phyloP scores from a whole-genome alignment of 345 rosid species.

The Populus davidiana region DNA sequence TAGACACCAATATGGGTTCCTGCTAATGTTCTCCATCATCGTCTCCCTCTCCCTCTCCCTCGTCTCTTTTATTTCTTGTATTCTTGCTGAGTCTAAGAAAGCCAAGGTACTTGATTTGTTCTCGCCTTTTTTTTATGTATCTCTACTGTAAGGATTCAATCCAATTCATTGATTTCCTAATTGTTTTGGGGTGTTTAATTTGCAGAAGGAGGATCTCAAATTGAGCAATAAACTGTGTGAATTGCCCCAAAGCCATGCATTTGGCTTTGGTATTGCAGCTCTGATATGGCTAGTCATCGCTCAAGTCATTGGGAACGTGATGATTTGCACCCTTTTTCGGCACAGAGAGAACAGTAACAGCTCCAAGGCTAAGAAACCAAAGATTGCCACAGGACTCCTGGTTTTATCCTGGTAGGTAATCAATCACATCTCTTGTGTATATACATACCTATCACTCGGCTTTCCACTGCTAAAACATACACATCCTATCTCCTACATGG shows the following conservation, averaged over 20 bases:
- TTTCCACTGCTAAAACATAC: background rate
- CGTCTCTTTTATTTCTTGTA: slow-evolving; percentile 48
- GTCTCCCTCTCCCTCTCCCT: slow-evolving; percentile 52
- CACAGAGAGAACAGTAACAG: slow-evolving; percentile 19
- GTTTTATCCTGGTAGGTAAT: slow-evolving; percentile 59
- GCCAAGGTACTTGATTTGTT: slow-evolving; percentile 41
- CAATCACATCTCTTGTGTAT: background rate
- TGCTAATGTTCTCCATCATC: slow-evolving; percentile 15
- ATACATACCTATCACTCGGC: background rate
- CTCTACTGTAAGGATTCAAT: background rate
- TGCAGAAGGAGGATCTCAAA: slow-evolving; percentile 56
- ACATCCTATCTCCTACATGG: background rate
- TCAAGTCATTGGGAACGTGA: slow-evolving; percentile 50
- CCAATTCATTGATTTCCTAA: no score
- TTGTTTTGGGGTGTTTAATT: background rate
- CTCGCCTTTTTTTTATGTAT: background rate
- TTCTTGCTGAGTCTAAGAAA: slow-evolving; percentile 61
- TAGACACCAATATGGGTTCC: slow-evolving; percentile 19
- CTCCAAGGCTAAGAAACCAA: slow-evolving; percentile 23
- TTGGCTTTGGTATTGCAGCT: slow-evolving; percentile 52
- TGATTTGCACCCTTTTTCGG: slow-evolving; percentile 29
- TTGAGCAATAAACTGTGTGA: slow-evolving; percentile 60
- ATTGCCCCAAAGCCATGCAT: slow-evolving; percentile 47
- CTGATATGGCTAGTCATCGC: slow-evolving; percentile 47
- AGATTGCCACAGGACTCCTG: slow-evolving; percentile 32